Conservation (phyloP, 1,284 basidiomycete species). For the Cystobasidium pallidum region DNA sequence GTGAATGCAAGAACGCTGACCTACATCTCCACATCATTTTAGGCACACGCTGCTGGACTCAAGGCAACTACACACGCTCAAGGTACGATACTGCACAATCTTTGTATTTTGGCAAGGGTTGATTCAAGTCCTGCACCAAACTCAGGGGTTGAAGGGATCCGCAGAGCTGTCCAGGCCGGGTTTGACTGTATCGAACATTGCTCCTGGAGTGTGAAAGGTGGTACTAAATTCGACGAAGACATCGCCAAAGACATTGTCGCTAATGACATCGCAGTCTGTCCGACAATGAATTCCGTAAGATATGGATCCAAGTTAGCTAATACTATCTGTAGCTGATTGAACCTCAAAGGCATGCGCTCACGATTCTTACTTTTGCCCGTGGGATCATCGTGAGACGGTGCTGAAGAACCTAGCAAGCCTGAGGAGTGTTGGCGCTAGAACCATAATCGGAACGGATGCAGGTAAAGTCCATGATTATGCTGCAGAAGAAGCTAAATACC, state of each 20-base stretch:
- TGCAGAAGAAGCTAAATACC: not conserved
- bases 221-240: conserved; percentile 19
- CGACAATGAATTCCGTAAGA: conserved; percentile 34
- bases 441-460: conserved; percentile 24
- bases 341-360: conserved; percentile 20
- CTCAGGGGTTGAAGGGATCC: conserved; percentile 31
- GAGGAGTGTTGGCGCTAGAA: conserved; percentile 12
- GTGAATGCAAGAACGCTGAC: not conserved
- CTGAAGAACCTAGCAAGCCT: conserved; percentile 14
- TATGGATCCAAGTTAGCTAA: not conserved
- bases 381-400: conserved; percentile 26
- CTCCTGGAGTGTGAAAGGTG: conserved; percentile 25
- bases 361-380: conserved; percentile 30
- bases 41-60: conserved; percentile 26
- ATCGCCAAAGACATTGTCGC: conserved; percentile 19
- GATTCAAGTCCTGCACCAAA: too few species aligned
- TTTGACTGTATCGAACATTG: conserved; percentile 35
- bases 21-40: not conserved
- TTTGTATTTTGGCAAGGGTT: not conserved
- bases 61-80: conserved; percentile 28
- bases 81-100: conserved; percentile 3
- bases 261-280: conserved; percentile 28
- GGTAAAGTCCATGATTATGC: not conserved
- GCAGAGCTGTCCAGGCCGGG: conserved; percentile 28
- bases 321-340: not conserved